phyloP scores from a whole-genome alignment of 2,329 filamentous ascomycete species.

The Scopulariopsis brevicaulis region DNA sequence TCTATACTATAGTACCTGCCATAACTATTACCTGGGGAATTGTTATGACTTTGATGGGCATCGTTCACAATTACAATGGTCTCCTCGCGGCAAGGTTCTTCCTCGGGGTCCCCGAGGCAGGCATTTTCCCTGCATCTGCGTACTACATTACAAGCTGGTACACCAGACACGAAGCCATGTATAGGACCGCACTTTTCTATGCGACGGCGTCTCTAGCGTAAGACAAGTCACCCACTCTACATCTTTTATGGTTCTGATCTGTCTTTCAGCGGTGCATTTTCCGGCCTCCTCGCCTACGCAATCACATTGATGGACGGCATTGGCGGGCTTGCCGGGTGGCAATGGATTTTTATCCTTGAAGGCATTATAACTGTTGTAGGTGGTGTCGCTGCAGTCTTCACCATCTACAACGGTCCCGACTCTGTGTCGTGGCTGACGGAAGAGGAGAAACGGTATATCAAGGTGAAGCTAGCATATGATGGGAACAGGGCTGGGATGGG shows the following conservation, averaged over 20 bases:
- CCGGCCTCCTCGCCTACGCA: constrained; percentile 52
- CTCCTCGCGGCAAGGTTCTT: constrained; percentile 61
- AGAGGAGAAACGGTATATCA: constrained; percentile 39
- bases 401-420: constrained; percentile 56
- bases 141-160: constrained; percentile 68
- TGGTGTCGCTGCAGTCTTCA: constrained; percentile 48
- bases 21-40: constrained; percentile 41
- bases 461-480: constrained; percentile 8
- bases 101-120: constrained; percentile 59
- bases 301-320: constrained; percentile 52
- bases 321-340: constrained; percentile 45
- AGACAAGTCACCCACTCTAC: constrained; percentile 56
- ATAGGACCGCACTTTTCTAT: constrained; percentile 73
- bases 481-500: constrained; percentile 5
- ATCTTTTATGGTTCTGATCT: constrained; percentile 51
- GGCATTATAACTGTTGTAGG: constrained; percentile 46
- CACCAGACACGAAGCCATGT: constrained; percentile 63
- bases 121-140: constrained; percentile 62
- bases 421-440: constrained; percentile 54
- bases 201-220: constrained; percentile 56
- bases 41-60: constrained; percentile 45
- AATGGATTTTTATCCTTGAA: constrained; percentile 62
- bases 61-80: constrained; percentile 40
- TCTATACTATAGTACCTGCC: constrained; percentile 20
- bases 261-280: constrained; percentile 54